Percentiles rank a stretch among this genome's conserved stretches.
phyloP scores from a whole-genome alignment of 208 protist genomes.

The Herpetomonas tarakana region DNA sequence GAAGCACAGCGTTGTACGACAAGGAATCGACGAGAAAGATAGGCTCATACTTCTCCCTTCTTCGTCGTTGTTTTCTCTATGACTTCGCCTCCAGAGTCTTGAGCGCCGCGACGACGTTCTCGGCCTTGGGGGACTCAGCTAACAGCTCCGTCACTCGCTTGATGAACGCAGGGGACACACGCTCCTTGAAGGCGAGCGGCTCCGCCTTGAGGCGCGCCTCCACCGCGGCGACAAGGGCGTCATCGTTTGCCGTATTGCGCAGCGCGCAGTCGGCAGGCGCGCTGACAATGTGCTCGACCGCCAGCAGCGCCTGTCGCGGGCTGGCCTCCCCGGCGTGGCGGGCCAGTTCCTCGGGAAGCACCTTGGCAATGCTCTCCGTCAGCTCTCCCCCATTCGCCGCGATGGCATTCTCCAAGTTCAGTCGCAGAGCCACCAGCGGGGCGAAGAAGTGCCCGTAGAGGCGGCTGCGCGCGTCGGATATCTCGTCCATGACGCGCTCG shows the following conservation, averaged over 20 bases:
- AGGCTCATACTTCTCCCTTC: not conserved
- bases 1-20: not conserved
- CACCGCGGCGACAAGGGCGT: constrained; percentile 25
- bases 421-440: constrained; percentile 29
- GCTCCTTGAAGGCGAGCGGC: constrained; percentile 20
- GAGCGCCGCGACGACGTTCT: constrained; percentile 24
- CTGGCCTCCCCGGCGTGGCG: constrained; percentile 21
- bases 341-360: constrained; percentile 42
- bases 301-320: constrained; percentile 28
- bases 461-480: constrained; percentile 14
- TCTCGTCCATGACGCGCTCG: constrained; percentile 17
- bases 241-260: constrained; percentile 45
- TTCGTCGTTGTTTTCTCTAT: not conserved
- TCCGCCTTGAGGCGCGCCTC: constrained; percentile 28
- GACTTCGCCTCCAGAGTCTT: not conserved
- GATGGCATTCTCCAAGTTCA: constrained; percentile 48
- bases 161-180: constrained; percentile 15
- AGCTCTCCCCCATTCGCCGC: constrained; percentile 25
- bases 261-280: constrained; percentile 23
- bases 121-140: constrained; percentile 18
- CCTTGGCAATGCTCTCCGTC: constrained; percentile 26
- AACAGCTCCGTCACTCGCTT: constrained; percentile 17
- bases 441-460: constrained; percentile 35
- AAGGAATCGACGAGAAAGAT: not conserved
- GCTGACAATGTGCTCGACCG: constrained; percentile 20